These are phyloP conservation scores for Venturia asperata DNA, from an alignment of 2,329 filamentous ascomycete species.

Conservation along the genomic window DNA sequence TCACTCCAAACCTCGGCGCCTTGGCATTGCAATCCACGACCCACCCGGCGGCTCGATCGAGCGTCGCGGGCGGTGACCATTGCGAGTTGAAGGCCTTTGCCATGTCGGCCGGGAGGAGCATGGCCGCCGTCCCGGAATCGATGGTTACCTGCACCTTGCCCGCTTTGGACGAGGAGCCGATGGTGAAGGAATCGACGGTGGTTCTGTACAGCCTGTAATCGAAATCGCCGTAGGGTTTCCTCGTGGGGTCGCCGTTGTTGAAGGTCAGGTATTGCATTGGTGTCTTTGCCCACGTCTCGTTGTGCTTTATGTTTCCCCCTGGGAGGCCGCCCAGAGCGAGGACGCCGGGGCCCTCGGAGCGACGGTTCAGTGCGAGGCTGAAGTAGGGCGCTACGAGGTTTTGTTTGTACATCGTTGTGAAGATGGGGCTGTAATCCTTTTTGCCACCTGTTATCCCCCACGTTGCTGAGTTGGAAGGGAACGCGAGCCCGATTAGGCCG, in stretches of 20 bases:
- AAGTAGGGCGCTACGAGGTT: conserved; percentile 12
- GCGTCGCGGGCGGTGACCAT: conserved; percentile 6
- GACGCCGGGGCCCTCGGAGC: conserved; percentile 13
- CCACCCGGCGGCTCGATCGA: background rate
- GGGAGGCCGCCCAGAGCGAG: conserved; percentile 19
- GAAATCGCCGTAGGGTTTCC: background rate
- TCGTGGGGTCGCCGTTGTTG: background rate
- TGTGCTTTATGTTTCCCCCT: conserved; percentile 8
- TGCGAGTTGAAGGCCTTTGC: conserved; percentile 10
- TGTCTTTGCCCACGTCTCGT: conserved; percentile 11
- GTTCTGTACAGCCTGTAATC: conserved; percentile 13
- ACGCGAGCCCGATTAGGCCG: conserved; percentile 20
- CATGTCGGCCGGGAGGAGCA: conserved; percentile 13
- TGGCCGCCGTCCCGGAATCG: conserved; percentile 19
- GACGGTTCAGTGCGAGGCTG: conserved; percentile 18
- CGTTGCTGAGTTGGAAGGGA: conserved; percentile 16
- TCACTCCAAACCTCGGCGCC: conserved; percentile 18
- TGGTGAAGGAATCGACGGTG: conserved; percentile 7
- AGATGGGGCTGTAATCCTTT: conserved; percentile 15
- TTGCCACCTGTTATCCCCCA: background rate
- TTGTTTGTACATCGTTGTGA: conserved; percentile 15
- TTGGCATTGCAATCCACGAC: conserved; percentile 17
- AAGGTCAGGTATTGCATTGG: conserved; percentile 16
- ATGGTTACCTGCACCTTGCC: conserved; percentile 2
- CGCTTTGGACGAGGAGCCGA: background rate